Evolutionary conservation across 495 filamentous ascomycete species (phyloP), one percentile per base, ranked within the genome.

Genomic region (Penicillium coffeae): DNA sequence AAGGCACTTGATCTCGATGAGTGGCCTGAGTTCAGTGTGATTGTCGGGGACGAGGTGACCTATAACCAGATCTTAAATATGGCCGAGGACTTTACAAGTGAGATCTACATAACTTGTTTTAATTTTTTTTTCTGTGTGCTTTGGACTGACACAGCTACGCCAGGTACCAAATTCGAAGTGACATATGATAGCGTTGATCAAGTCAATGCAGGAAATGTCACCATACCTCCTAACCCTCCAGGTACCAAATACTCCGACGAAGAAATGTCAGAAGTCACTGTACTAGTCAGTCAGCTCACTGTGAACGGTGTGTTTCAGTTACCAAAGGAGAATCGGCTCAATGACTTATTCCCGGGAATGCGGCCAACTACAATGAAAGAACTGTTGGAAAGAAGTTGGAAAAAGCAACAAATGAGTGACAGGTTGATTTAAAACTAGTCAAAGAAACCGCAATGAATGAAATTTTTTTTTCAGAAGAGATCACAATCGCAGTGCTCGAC

Each of bases 101-200:
- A 60, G 58, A 42, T 38, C 16, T 12, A 22, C 8, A 8, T 12
- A n/a, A 14, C n/a, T 12, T 38, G 5, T 38, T 36, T 10, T 19
- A 15, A 38, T 19, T 4, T 1, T 19, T 20, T 38, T 2, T 1
- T 0, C 3, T 38, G n/a, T n/a, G n/a, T n/a, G n/a, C n/a, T n/a
- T n/a, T n/a, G n/a, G n/a, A 25, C 14, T 30, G 2, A 37, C 21
- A 20, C 32, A 45, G 38, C 3, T 37, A 7, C n/a, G 30, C 30
- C 45, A 76, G 78, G 77, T 8, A 59, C 56, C 18, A 74, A 78
- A 48, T 80, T 80, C 52, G 54, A 67, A 8, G 73, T 80, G 4
- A 52, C 52, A 6, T 73, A 80, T 42, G 78, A 82, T 51, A 56
- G 36, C 33, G n/a, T 66, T 1, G 76, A 79, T 7, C 71, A 72